Base-by-base conservation (phyloP, 305 asterid genomes). In the Andrographis paniculata region DNA sequence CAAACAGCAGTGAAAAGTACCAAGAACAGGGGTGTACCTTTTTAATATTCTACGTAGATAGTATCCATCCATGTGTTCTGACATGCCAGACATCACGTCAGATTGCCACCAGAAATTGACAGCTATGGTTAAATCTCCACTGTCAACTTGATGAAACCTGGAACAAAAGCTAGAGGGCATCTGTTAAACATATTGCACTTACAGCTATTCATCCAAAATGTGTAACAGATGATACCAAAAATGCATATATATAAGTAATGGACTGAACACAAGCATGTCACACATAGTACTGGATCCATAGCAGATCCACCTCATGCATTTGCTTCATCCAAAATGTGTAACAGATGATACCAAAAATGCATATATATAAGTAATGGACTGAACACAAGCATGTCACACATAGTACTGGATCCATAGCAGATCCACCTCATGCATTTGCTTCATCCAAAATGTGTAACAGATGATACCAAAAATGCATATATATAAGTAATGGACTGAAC, bases 71-170 rank as follows among this genome's bases (percentile, higher is more conserved):
- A 87, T 87, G 74, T 91, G 94, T 61, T 79, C 89, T 35, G 65
- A 58, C 82, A 91, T 73, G 72, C 73, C 62, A 67, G 92, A 66
- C 75, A 83, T 77, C 72, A 66, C 66, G 42, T 63, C 73, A 5
- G 99, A 91, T 47, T 39, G 82, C 99, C 99, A 91, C 99, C 99
- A 91, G 70, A 80, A 83, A 63, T 91, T 91, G 65, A 91, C 80
- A 50, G 96, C 99, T 48, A 77, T 74, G 44, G 94, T 87, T 64
- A 91, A 60, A 71, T 62, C 60, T 52, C 60, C 95, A 61, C 99
- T 91, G 72, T 91, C 95, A 64, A 91, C 95, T 82, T 91, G 99
- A 77, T 87, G 99, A 67, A 75, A 91, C 96, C 99, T 91, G 59
- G 56, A 48, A 61, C 57, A 58, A 60, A 24, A 65, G 55, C 58